These are phyloP conservation scores for Pleurostoma richardsiae DNA, from an alignment of 2,329 filamentous ascomycete genomes.

Conservation along the genomic window DNA sequence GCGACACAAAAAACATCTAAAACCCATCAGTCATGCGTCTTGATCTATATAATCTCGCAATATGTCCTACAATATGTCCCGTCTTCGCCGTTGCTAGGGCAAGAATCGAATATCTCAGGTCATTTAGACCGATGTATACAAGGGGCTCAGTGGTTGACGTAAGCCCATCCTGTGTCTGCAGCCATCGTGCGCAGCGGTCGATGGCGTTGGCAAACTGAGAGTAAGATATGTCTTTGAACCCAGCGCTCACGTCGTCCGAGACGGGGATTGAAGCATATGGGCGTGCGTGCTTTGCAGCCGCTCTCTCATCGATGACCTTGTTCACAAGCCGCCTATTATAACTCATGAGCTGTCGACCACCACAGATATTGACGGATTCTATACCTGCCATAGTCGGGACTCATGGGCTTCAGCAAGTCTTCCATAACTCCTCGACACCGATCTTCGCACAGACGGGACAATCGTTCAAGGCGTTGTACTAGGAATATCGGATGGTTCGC, in stretches of 20 bases:
- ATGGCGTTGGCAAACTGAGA: constrained; percentile 8
- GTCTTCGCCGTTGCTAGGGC: constrained; percentile 7
- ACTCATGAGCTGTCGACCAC: too few relatives aligned
- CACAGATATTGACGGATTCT: too few relatives aligned
- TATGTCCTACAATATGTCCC: constrained; percentile 8
- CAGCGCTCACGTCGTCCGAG: background rate
- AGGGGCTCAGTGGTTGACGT: constrained; percentile 5
- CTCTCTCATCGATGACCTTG: too few relatives aligned
- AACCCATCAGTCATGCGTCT: background rate
- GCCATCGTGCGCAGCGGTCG: constrained; percentile 7
- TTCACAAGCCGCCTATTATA: too few relatives aligned
- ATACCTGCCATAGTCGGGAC: too few relatives aligned
- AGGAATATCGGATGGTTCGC: too few relatives aligned
- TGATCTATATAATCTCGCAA: accelerated
- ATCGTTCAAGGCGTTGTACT: too few relatives aligned
- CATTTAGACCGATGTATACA: constrained; percentile 9
- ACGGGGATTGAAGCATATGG: too few relatives aligned
- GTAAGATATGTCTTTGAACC: constrained; percentile 8
- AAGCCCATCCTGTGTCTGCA: constrained; percentile 5
- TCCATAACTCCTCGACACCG: too few relatives aligned
- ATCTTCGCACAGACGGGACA: too few relatives aligned
- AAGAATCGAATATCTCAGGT: constrained; percentile 6
- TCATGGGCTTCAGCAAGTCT: too few relatives aligned
- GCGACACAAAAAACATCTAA: constrained; percentile 36
- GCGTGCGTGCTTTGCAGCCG: too few relatives aligned